Base-by-base conservation (phyloP, 768 basidiomycete species). In the Lentinula aciculospora region DNA sequence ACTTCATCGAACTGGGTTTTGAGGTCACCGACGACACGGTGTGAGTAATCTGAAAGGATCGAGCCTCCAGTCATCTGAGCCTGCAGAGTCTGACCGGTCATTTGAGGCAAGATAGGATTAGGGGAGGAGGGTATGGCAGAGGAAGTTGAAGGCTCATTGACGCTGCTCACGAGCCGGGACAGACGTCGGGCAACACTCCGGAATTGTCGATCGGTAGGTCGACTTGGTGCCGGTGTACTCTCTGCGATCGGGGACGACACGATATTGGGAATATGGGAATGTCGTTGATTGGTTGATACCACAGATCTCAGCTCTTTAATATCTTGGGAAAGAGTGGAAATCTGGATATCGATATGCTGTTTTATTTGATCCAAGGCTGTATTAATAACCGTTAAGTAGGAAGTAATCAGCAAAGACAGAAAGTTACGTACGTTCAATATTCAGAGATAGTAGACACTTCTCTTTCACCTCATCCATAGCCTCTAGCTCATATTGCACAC, bases 311-410 rank as follows among this genome's bases (percentile, higher is more conserved):
- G 81, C 40, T 98, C 95, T 63, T 94, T 93, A 71, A 98, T 82
- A 59, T 98, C 94, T 62, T 88, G 87, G 29, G 92, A 85, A 17
- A 99, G 75, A 0, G 75, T 76, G 0, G 90, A 85, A 60, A 99
- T 95, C 65, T 96, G 94, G 2, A 84, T 66, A 66, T 99, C 96
- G 63, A 99, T 95, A 68, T 99, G 96, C 66, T 98, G 94, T 69
- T 96, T 98, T 70, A 99, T 96, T 69, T 98, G 96, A 71, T 99
- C 95, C 56, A 98, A 85, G 23, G 94, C 96, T 99, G 64, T 19
- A 58, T 45, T 61, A 45, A 23, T 28, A 49, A 59, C 10, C 9
- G 19, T 56, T 59, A 54, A 53, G 40, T 56, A 19, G 10, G 61
- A 36, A 55, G 25, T 57, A 27, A 5, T 32, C 60, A 25, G n/a